These are phyloP conservation scores for Talaromyces sp. DNA, from an alignment of 2,329 filamentous ascomycete species.

Conservation along the genomic window DNA sequence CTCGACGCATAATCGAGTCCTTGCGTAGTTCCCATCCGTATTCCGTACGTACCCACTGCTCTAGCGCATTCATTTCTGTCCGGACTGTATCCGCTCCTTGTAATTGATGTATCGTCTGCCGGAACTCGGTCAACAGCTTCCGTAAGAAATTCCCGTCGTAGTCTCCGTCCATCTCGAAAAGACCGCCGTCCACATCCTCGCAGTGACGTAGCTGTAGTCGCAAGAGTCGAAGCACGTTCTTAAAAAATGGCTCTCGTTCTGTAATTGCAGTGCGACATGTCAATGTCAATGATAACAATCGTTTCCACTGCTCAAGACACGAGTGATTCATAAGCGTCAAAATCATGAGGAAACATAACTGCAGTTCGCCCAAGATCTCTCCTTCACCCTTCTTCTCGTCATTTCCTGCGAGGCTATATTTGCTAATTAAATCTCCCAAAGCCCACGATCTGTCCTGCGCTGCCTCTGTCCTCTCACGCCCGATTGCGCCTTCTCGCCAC, in stretches of 20 bases:
- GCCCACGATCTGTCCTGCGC: slow-evolving; percentile 64
- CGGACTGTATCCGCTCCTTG: not conserved
- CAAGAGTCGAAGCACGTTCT: slow-evolving; percentile 51
- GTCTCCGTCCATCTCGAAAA: slow-evolving; percentile 58
- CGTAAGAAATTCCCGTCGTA: slow-evolving; percentile 56
- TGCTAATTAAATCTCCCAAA: slow-evolving; percentile 52
- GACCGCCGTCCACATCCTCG: slow-evolving; percentile 59
- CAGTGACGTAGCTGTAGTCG: slow-evolving; percentile 56
- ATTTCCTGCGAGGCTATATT: slow-evolving; percentile 25
- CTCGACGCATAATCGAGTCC: slow-evolving; percentile 54
- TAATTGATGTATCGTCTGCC: slow-evolving; percentile 46
- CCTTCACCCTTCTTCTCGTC: slow-evolving; percentile 35
- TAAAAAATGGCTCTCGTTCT: slow-evolving; percentile 52
- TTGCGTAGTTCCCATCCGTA: slow-evolving; percentile 59
- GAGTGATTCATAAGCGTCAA: slow-evolving; percentile 65
- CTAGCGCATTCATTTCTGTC: slow-evolving; percentile 54
- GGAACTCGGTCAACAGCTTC: slow-evolving; percentile 54
- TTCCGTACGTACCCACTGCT: slow-evolving; percentile 54
- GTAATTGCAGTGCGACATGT: slow-evolving; percentile 55
- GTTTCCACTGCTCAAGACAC: slow-evolving; percentile 65
- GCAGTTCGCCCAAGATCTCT: slow-evolving; percentile 57
- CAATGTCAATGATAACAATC: slow-evolving; percentile 56
- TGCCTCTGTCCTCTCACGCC: slow-evolving; percentile 61
- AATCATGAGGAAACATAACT: slow-evolving; percentile 63
- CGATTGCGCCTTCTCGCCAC: slow-evolving; percentile 61